Evolutionary conservation across 2,329 filamentous ascomycete genomes (phyloP), one percentile per base, ranked within the genome.

Genomic region (Fusarium mundagurra): DNA sequence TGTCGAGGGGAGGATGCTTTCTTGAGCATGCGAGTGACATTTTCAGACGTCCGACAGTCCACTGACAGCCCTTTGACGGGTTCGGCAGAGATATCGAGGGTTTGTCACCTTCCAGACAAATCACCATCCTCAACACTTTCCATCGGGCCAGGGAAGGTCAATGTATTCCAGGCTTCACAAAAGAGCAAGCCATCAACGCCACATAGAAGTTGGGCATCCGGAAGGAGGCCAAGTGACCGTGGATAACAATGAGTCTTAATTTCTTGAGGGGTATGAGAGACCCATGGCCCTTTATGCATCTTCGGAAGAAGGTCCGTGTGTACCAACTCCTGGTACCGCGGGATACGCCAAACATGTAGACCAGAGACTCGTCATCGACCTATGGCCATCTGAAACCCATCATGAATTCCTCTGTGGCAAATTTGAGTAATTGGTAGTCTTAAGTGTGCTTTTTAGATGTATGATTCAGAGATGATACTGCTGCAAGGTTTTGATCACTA

Each of bases 391-490:
- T 8, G 10, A 50, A 33, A 3, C 16, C 8, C 29, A 51, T 24
- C 22, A 51, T 10, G 14, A 33, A 7, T 3, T 8, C 33, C 3
- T 29, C 22, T 9, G 10, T 12, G 3, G 22, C 20, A 22, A 22
- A 12, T n/a, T 14, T 10, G 22, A 13, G 20, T 4, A 17, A 31
- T n/a, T 4, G 8, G 0, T 13, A 3, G 8, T 5, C 5, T 50
- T 3, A 10, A 18, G 17, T 11, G 4, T 20, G 1, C 18, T 20
- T 20, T 14, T 16, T 6, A 16, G 8, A 36, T 53, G 17, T 16
- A 14, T 53, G 9, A 36, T 20, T 5, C 31, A 8, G 8, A 8
- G 8, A 10, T 53, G 13, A 27, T 22, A 22, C 17, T 18, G n/a
- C 2, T 22, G 9, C 18, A 13, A 16, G 48, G 3, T 27, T 22